These are phyloP conservation scores for Alternaria viburni DNA, from an alignment of 2,329 filamentous ascomycete genomes.

Conservation along the genomic window DNA sequence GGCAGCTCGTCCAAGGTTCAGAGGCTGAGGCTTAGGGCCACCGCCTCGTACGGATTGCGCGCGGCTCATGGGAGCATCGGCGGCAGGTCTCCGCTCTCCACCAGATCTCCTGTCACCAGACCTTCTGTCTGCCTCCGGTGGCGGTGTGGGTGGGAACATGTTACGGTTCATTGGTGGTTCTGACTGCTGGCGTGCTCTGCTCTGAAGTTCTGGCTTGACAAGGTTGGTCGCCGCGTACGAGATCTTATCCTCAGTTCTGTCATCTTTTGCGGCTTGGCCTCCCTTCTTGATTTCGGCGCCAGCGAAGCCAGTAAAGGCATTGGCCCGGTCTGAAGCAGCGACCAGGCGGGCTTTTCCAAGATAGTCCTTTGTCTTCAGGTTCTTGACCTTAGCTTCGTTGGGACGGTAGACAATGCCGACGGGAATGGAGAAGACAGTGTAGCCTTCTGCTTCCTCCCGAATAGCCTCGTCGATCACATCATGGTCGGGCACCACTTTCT, in stretches of 20 bases:
- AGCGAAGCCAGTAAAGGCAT: conserved; percentile 82
- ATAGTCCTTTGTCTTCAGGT: conserved; percentile 97
- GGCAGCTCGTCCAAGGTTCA: conserved; percentile 57
- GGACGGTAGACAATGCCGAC: conserved; percentile 94
- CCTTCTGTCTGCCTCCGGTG: conserved; percentile 77
- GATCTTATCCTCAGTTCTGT: conserved; percentile 80
- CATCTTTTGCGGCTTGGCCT: conserved; percentile 67
- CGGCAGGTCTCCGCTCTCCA: conserved; percentile 20
- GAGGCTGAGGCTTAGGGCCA: conserved; percentile 56
- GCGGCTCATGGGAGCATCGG: conserved; percentile 50
- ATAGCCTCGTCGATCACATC: conserved; percentile 99
- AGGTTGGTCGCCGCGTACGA: conserved; percentile 93
- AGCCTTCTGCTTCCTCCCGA: conserved; percentile 90
- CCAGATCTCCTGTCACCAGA: conserved; percentile 28
- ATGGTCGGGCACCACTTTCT: conserved; percentile 95
- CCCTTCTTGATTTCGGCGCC: conserved; percentile 80
- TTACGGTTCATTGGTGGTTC: conserved; percentile 80
- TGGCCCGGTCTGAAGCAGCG: conserved; percentile 80
- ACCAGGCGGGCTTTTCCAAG: conserved; percentile 94
- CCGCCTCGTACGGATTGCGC: conserved; percentile 57
- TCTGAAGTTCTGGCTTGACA: conserved; percentile 82
- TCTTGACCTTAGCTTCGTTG: conserved; percentile 97
- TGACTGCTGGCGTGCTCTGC: conserved; percentile 78
- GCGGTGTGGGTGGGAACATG: conserved; percentile 96
- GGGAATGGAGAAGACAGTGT: conserved; percentile 97